Evolutionary conservation across 805 yeast genomes (phyloP).

Genomic region (Saccharomycopsis fermentans): DNA sequence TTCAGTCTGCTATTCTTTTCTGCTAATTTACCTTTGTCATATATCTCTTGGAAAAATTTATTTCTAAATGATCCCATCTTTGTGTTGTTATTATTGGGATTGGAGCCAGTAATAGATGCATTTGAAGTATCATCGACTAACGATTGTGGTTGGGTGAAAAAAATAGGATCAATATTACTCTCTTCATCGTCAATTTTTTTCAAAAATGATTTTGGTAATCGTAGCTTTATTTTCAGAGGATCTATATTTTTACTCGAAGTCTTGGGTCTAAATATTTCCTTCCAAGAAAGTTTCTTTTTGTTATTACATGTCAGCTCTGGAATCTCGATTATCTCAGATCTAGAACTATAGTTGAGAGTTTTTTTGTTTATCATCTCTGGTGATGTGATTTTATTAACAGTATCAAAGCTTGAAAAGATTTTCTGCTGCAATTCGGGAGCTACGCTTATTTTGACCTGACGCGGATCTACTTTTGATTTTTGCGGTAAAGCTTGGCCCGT

Average conservation of each 20-base stretch:
- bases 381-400: not conserved
- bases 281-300: not conserved
- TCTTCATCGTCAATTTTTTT: conserved; percentile 8
- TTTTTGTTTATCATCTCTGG: not conserved
- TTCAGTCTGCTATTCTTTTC: not conserved
- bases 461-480: not conserved
- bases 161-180: conserved; percentile 3
- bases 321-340: not conserved
- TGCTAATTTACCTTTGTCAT: conserved; percentile 3
- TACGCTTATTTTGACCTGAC: not conserved
- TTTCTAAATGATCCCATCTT: not conserved
- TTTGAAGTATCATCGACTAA: not conserved
- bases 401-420: not conserved
- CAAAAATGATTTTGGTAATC: conserved; percentile 6
- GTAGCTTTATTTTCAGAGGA: not conserved
- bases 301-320: not conserved
- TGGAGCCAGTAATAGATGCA: not conserved
- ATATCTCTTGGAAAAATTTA: conserved; percentile 7
- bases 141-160: conserved; percentile 1
- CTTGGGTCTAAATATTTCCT: not conserved
- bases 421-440: not conserved
- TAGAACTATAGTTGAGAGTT: not conserved
- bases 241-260: not conserved
- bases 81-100: not conserved
- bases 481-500: not conserved